Evolutionary conservation across 2,329 filamentous ascomycete genomes (phyloP).

Genomic region (Colletotrichum spaethianum): DNA sequence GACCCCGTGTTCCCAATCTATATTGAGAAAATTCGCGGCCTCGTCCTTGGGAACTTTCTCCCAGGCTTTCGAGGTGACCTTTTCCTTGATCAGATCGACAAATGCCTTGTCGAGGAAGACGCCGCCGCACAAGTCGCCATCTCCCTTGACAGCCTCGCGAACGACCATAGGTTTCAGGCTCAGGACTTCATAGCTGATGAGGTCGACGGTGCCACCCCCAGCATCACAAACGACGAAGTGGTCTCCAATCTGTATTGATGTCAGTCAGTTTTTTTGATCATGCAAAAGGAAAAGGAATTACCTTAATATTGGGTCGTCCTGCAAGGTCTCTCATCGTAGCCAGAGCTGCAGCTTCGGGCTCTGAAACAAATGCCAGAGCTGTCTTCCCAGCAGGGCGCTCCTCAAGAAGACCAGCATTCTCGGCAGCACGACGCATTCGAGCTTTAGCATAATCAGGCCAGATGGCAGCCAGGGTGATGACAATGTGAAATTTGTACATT

Average conservation of each 20-base stretch:
- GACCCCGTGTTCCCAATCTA: slow-evolving; percentile 47
- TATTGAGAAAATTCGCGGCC: slow-evolving; percentile 31
- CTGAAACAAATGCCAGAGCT: slow-evolving; percentile 53
- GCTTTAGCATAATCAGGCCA: slow-evolving; percentile 57
- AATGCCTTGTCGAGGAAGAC: slow-evolving; percentile 58
- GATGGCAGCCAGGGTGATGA: slow-evolving; percentile 62
- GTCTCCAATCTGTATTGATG: slow-evolving; percentile 34
- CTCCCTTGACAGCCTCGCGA: slow-evolving; percentile 54
- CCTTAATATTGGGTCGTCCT: slow-evolving; percentile 43
- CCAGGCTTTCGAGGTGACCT: slow-evolving; percentile 39
- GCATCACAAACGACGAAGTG: slow-evolving; percentile 54
- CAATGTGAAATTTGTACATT: slow-evolving; percentile 50
- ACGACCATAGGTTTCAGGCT: slow-evolving; percentile 47
- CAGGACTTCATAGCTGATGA: slow-evolving; percentile 56
- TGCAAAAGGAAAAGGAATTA: neutral
- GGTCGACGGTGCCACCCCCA: slow-evolving; percentile 56
- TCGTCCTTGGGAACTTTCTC: neutral
- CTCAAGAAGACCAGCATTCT: slow-evolving; percentile 53
- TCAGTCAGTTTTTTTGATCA: neutral
- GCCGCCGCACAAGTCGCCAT: slow-evolving; percentile 57
- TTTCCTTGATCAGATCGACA: slow-evolving; percentile 45
- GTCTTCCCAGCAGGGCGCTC: slow-evolving; percentile 48
- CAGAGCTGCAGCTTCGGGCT: slow-evolving; percentile 62
- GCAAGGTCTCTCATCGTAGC: slow-evolving; percentile 51
- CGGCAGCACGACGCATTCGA: slow-evolving; percentile 54